Evolutionary conservation across 2,329 filamentous ascomycete species (phyloP), one percentile per base, ranked within the genome.

Genomic region (Cryphonectria radicalis): DNA sequence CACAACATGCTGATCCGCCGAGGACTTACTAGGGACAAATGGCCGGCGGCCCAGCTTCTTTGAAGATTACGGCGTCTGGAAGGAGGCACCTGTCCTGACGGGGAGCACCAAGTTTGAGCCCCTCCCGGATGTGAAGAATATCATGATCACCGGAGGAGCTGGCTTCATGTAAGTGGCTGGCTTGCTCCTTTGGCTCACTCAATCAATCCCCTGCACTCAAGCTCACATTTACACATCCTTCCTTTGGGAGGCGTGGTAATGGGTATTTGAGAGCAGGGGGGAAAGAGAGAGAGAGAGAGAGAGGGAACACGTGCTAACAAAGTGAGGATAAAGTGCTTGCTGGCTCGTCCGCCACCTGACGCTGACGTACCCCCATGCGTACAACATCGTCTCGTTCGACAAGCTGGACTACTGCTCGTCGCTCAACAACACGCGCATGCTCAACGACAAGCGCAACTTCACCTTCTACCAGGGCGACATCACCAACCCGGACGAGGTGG

Each of bases 321-420:
- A 63, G 11, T 68, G 60, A 43, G 63, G 66, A 70, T 74, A 66
- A 77, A 94, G 92, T 80, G 93, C 92, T 68, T 94, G 91, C 79
- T 95, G 93, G 93, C 87, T 95, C 53, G 91, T 93, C 73, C 90
- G 93, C 73, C 93, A 95, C 81, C 85, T 96, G 67, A 89, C 89
- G 14, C 82, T 93, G 71, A 93, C 90, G 46, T 95, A 95, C 78
- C 88, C 91, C 3, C 79, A 90, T 57, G 85, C 88, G 74, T 96
- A 96, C 85, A 93, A 92, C 77, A 88, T 95, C 74, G 85, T 95
- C 66, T 95, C 91, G 46, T 94, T 95, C 77, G 93, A 96, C 82
- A 95, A 95, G 81, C 86, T 95, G 72, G 93, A 95, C 79, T 94
- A 94, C 82, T 94, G 92, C 82, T 88, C 93, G 10, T 92, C 92